Base-by-base conservation (phyloP, 2,329 filamentous ascomycete genomes). In the Didymella exigua region DNA sequence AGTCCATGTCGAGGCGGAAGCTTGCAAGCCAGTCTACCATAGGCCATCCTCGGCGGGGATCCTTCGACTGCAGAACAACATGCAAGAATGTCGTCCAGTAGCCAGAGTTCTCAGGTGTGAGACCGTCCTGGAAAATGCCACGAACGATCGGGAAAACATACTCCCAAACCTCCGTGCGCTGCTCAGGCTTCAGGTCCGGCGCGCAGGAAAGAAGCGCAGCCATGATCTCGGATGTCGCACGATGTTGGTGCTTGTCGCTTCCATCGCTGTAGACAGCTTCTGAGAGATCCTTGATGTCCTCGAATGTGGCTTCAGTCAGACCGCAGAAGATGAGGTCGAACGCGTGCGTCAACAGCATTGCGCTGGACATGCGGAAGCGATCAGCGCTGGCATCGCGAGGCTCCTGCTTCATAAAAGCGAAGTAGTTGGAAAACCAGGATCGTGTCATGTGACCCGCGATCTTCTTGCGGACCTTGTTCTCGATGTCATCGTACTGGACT, bases 61-160 rank as follows among this genome's bases (percentile, higher is more conserved):
- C 95, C 68, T 95, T 93, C 10, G 89, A 87, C 65, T 96, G 91
- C 36, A 96, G 81, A 23, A 96, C 85, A 69, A 97, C 86, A 69
- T 97, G 93, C 38, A 99, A 81, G 71, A 96, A 97, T 0, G 91
- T 95, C 53, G 91, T 89, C 95, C 95, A 99, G 76, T 99, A 99
- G 10, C 87, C 86, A 27, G 91, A 85, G 69, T 98, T 99, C 70
- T 99, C 95, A 0, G 95, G 95, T 0, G 93, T 99, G 60, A 99
- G 75, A 33, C 91, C 92, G 65, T 98, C 93, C n/a, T 87, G 86
- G 70, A 98, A 91, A 58, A 98, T 88, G 62, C 87, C 84, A 21
- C 92, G 84, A 62, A 99, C 84, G 70, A 96, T 89, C 0, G 95
- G 93, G 63, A 96, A 92, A 2, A 89, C 91, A 72, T 95, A 98